A percentile compares a stretch with the other conserved stretches of the same genome.
Conservation (phyloP, 805 yeast genomes). For the Nakazawaea siamensis region DNA sequence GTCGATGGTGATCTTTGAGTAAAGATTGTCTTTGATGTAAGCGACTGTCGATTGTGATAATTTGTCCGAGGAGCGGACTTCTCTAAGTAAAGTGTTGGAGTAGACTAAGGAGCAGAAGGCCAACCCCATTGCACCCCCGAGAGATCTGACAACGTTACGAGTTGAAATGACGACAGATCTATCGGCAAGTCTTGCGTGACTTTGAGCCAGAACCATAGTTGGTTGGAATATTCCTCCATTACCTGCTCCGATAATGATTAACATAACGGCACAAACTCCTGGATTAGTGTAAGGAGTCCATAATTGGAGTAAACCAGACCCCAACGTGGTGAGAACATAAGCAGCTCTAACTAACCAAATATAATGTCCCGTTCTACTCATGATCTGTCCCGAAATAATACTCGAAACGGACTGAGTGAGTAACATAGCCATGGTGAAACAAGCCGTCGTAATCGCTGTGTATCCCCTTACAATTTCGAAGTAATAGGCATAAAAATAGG, state of each 20-base stretch:
- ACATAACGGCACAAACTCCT: slow-evolving; percentile 27
- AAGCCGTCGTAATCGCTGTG: slow-evolving; percentile 30
- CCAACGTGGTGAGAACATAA: slow-evolving; percentile 30
- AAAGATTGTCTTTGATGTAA: slow-evolving; percentile 21
- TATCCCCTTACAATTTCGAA: slow-evolving; percentile 36
- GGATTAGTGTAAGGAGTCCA: slow-evolving; percentile 22
- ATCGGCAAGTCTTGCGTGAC: slow-evolving; percentile 40
- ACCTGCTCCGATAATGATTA: slow-evolving; percentile 32
- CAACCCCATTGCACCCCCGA: slow-evolving; percentile 57
- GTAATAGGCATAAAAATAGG: slow-evolving; percentile 41
- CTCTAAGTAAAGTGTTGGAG: slow-evolving; percentile 18
- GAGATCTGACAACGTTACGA: slow-evolving; percentile 46
- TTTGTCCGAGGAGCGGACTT: slow-evolving; percentile 6
- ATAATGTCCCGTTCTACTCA: slow-evolving; percentile 34
- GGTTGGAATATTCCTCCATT: slow-evolving; percentile 48
- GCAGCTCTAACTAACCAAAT: slow-evolving; percentile 33
- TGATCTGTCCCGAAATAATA: slow-evolving; percentile 35
- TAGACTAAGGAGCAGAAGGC: slow-evolving; percentile 30
- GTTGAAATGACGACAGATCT: slow-evolving; percentile 52
- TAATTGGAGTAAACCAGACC: slow-evolving; percentile 29
- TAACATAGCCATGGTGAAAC: slow-evolving; percentile 35
- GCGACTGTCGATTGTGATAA: slow-evolving; percentile 9
- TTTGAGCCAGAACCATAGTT: slow-evolving; percentile 46
- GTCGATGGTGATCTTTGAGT: slow-evolving; percentile 18
- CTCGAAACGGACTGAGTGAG: slow-evolving; percentile 33